Base-by-base conservation (phyloP, 1,284 basidiomycete species). In the Coriolopsis trogii region DNA sequence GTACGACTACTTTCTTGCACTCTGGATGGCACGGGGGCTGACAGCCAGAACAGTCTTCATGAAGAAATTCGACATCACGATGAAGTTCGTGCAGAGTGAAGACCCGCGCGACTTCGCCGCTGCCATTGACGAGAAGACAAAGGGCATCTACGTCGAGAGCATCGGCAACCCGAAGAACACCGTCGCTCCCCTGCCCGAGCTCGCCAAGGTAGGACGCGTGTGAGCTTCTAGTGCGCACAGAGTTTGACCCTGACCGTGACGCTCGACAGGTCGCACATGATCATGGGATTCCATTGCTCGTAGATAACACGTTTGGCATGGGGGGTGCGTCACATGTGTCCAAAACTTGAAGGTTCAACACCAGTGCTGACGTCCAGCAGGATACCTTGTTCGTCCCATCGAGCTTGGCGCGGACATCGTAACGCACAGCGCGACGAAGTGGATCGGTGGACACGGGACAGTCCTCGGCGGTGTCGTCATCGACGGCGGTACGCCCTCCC, bases 251-350 rank as follows among this genome's bases (percentile, higher is more conserved):
- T n/a, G n/a, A n/a, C n/a, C n/a, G n/a, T n/a, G n/a, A n/a, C n/a
- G n/a, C n/a, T n/a, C 20, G 7, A 34, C 24, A 70, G 69, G 56
- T 71, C 28, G 91, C 92, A 0, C 90, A 94, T 64, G 81, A 82
- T 49, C 70, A 87, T 59, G 79, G 79, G 0, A 85, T 93, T 31
- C 91, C 91, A 0, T 72, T 94, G 33, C 82, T 94, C 24, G 91
- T 95, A 0, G 93, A 95, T 70, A 95, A 95, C 71, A 94, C 91
- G 0, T 94, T 94, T 60, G 93, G 92, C 58, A 87, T 91, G 69
- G 91, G 88, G 62, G 87, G 84, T 77, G 64, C 28, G 70, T 50
- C 13, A 21, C n/a, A n/a, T n/a, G n/a, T n/a, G n/a, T n/a, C 21
- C 3, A 3, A 15, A 40, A 13, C 36, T 6, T 21, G 20, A 15